Evolutionary conservation across 2,329 filamentous ascomycete species (phyloP).

Genomic region (Fusarium armeniacum): DNA sequence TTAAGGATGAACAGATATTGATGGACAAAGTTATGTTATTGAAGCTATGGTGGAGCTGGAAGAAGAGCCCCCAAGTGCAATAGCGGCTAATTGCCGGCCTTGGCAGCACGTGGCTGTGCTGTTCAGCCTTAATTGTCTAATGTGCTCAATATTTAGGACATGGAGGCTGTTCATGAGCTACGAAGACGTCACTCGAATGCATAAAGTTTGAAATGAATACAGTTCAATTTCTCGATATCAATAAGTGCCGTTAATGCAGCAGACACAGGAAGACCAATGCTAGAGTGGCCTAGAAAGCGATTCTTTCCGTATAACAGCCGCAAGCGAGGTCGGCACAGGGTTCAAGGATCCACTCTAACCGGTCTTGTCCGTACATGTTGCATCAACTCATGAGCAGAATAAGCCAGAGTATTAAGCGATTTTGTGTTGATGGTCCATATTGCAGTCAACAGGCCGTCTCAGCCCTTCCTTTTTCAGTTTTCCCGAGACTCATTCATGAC

Average conservation of each 20-base stretch:
- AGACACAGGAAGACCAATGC: background rate
- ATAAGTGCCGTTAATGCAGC: background rate
- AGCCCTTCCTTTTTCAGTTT: slow-evolving; percentile 3
- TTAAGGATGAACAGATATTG: slow-evolving; percentile 9
- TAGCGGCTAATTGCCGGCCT: slow-evolving; percentile 38
- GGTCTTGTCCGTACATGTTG: slow-evolving; percentile 37
- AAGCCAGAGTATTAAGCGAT: slow-evolving; percentile 28
- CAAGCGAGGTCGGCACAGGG: slow-evolving; percentile 41
- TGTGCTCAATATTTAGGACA: background rate
- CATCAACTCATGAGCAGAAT: slow-evolving; percentile 35
- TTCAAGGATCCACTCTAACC: slow-evolving; percentile 45
- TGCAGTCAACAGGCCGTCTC: slow-evolving; percentile 7
- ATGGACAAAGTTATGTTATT: slow-evolving; percentile 23
- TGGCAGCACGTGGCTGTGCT: slow-evolving; percentile 28
- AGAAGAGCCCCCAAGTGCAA: slow-evolving; percentile 8
- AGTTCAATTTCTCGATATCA: background rate
- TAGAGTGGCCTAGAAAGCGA: slow-evolving; percentile 13
- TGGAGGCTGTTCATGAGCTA: slow-evolving; percentile 14
- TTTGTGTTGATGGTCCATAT: slow-evolving; percentile 3
- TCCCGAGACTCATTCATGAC: slow-evolving; percentile 28
- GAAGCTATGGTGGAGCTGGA: slow-evolving; percentile 37
- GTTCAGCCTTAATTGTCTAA: background rate
- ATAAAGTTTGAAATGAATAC: background rate
- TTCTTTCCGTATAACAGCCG: slow-evolving; percentile 38
- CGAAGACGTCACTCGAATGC: slow-evolving; percentile 15